Base-by-base conservation (phyloP, 495 filamentous ascomycete species). In the Achaetomiella virescens region DNA sequence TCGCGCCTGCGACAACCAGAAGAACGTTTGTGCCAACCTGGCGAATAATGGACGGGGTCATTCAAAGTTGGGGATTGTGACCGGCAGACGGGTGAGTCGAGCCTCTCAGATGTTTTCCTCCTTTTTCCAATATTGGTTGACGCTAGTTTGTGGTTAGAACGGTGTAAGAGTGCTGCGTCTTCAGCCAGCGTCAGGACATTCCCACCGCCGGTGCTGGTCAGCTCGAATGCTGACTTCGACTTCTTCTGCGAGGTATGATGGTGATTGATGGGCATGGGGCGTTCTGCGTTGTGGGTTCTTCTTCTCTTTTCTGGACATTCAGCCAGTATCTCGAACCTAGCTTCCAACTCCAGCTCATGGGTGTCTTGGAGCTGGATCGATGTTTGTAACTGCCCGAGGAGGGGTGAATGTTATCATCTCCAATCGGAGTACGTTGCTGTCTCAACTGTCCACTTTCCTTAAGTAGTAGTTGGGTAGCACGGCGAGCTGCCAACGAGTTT, bases 1-100 rank as follows among this genome's bases (percentile, higher is more conserved):
- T 24, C 53, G 67, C 10, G 68, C 70, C 2, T 75, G 73, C 61
- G 68, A 70, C 52, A 69, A 72, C 49, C 72, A 74, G 46, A 66
- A 74, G 58, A 75, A 76, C 50, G 49, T 43, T 29, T 76, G 73
- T 42, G 68, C 70, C 20, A 49, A 70, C 29, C 12, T 58, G 14
- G 62, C 70, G 18, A 76, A 76, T 31, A 58, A 47, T 12, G 58
- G 31, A 37, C 45, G 29, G 66, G 46, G 1, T 25, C n/a, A 22
- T 70, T 73, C 48, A 29, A 43, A 2, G 70, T 73, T 0, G 48
- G 50, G 14, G 67, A 72, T 17, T 76, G 72, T 41, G 72, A 76
- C 35, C 53, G 59, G 18, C 73, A 76, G 43, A 58, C 55, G 14
- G 48, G 73, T 76, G 33, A 64, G 72, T 61, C 4, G 27, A n/a